A percentile compares a stretch with the other conserved stretches of the same genome.
phyloP scores from a whole-genome alignment of 345 rosid genomes.

The Arabis alpina region DNA sequence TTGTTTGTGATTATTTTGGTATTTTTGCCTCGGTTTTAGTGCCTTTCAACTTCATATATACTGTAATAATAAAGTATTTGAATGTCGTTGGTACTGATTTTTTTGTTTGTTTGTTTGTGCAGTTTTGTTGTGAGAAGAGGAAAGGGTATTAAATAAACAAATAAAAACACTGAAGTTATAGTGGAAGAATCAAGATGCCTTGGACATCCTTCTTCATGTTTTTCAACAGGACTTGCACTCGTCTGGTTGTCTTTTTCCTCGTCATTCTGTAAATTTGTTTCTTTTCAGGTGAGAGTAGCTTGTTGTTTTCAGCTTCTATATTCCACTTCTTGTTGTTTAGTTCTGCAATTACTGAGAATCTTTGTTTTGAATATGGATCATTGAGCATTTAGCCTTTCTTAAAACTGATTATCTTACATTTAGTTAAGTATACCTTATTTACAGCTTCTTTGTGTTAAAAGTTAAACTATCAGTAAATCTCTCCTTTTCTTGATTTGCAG shows the following conservation, averaged over 20 bases:
- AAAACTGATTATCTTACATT: neutral
- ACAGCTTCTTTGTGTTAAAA: too few species aligned
- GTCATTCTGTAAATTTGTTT: conserved; percentile 69
- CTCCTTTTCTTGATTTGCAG: conserved; percentile 39
- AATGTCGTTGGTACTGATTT: conserved; percentile 8
- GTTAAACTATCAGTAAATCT: too few species aligned
- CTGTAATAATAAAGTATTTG: neutral
- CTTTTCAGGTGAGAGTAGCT: conserved; percentile 43
- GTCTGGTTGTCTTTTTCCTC: conserved; percentile 75
- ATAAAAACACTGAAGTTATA: conserved; percentile 21
- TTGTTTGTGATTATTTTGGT: neutral
- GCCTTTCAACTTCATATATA: neutral
- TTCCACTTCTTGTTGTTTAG: neutral
- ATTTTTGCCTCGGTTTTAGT: conserved; percentile 19
- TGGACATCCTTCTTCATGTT: conserved; percentile 71
- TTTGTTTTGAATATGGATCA: too few species aligned
- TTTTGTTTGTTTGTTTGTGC: conserved; percentile 33
- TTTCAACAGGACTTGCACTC: conserved; percentile 63
- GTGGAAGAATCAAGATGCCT: conserved; percentile 65
- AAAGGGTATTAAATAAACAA: neutral
- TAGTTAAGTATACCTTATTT: too few species aligned
- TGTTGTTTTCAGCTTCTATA: neutral
- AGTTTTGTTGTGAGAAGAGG: conserved; percentile 31
- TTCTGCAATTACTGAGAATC: neutral
- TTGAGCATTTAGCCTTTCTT: too few species aligned